These are phyloP conservation scores for Epichloe sylvatica DNA, from an alignment of 2,329 filamentous ascomycete species.

Conservation along the genomic window DNA sequence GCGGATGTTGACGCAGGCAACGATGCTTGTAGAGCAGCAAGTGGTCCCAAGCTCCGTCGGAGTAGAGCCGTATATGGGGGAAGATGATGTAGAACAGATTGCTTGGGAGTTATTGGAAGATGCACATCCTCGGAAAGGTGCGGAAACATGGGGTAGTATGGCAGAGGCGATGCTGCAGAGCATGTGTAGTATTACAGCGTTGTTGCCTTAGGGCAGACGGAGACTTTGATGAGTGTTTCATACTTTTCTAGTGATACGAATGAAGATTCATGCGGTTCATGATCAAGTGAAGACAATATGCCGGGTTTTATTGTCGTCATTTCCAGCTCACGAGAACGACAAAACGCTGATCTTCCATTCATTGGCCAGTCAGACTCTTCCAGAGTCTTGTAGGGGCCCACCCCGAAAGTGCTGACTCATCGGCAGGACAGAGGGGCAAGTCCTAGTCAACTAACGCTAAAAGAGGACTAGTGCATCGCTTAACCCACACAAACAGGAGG, in stretches of 20 bases:
- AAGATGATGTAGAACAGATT: constrained; percentile 18
- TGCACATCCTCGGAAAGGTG: constrained; percentile 8
- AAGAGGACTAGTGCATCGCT: constrained; percentile 19
- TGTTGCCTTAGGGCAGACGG: constrained; percentile 8
- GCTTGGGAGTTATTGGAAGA: constrained; percentile 21
- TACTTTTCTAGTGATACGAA: too few relatives aligned
- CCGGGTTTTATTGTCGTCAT: not conserved
- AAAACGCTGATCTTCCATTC: too few relatives aligned
- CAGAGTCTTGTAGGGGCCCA: not conserved
- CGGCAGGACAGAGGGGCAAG: constrained; percentile 14
- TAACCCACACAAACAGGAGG: constrained; percentile 25
- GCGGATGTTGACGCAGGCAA: constrained; percentile 12
- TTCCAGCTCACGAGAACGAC: not conserved
- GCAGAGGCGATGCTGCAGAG: constrained; percentile 16
- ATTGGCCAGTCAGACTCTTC: too few relatives aligned
- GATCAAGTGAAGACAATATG: not conserved
- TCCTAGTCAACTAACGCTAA: constrained; percentile 14
- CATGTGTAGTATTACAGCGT: constrained; percentile 11
- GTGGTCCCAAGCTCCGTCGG: constrained; percentile 14
- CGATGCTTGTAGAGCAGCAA: constrained; percentile 10
- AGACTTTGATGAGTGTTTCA: not conserved
- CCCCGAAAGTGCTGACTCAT: constrained; percentile 12
- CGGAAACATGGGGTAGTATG: constrained; percentile 20
- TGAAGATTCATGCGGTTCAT: not conserved
- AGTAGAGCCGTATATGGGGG: not conserved